Conservation (phyloP, 2,329 filamentous ascomycete species). For the Botrytis porri region DNA sequence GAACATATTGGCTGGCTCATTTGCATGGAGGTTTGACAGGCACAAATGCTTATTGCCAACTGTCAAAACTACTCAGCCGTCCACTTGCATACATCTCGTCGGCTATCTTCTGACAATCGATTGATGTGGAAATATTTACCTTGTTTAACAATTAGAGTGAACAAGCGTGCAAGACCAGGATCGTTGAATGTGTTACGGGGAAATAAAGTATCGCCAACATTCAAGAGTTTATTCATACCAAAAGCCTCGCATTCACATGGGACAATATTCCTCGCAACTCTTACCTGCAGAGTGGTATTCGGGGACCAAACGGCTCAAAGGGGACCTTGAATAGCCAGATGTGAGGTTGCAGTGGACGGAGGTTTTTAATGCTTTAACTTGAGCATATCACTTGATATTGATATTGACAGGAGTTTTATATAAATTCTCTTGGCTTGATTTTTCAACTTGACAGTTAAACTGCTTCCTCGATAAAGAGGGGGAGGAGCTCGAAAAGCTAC, state of each 20-base stretch:
- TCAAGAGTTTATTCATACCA: background rate
- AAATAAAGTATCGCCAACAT: background rate
- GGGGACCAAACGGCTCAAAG: background rate
- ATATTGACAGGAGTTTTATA: background rate
- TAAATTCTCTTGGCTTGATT: background rate
- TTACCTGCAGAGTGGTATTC: background rate
- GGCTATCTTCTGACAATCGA: constrained; percentile 3
- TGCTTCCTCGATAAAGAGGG: background rate
- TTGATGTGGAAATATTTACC: constrained; percentile 8
- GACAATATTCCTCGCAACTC: background rate
- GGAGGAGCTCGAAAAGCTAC: background rate
- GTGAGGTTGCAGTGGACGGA: background rate
- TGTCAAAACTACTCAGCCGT: constrained; percentile 1
- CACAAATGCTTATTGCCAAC: constrained; percentile 8
- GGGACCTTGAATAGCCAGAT: background rate
- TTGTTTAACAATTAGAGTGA: background rate
- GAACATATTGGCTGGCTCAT: background rate
- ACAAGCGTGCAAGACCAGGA: background rate
- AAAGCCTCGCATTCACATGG: background rate
- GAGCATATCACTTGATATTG: background rate
- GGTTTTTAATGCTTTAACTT: background rate
- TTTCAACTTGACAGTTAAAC: background rate
- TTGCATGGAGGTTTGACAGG: background rate
- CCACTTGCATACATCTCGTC: constrained; percentile 8
- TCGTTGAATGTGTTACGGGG: background rate